A percentile compares a stretch with the other conserved stretches of the same genome.
These are phyloP conservation scores for Pisolithus albus DNA, from an alignment of 768 basidiomycete genomes.

Conservation along the genomic window DNA sequence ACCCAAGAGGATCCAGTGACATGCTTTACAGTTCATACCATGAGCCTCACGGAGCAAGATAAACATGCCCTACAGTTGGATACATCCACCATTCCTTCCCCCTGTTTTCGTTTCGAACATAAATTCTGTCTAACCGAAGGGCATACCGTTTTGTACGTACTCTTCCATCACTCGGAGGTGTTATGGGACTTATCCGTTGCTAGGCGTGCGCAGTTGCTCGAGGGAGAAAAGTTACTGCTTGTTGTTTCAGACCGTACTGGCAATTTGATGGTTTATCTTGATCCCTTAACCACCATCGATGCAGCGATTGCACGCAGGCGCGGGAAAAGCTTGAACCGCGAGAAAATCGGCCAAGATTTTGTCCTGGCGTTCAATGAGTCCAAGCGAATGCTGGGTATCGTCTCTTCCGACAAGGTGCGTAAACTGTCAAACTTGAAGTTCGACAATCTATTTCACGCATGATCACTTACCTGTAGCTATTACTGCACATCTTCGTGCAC, in stretches of 20 bases:
- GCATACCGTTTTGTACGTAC: background rate
- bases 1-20: slow-evolving; percentile 10
- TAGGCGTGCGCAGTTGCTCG: slow-evolving; percentile 34
- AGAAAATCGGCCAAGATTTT: slow-evolving; percentile 35
- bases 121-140: slow-evolving; percentile 16
- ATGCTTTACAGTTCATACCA: slow-evolving; percentile 18
- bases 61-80: slow-evolving; percentile 21
- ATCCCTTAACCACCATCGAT: slow-evolving; percentile 21
- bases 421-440: background rate
- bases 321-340: slow-evolving; percentile 28
- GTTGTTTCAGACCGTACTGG: slow-evolving; percentile 27
- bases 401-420: slow-evolving; percentile 32
- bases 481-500: slow-evolving; percentile 38
- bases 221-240: slow-evolving; percentile 34
- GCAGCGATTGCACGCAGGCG: slow-evolving; percentile 19
- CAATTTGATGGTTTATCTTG: slow-evolving; percentile 30
- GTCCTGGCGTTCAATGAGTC: slow-evolving; percentile 42
- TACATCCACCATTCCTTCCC: slow-evolving; percentile 14
- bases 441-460: background rate
- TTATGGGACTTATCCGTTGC: background rate
- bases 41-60: slow-evolving; percentile 25
- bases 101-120: slow-evolving; percentile 11
- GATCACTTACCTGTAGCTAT: slow-evolving; percentile 12
- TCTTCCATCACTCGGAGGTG: background rate
- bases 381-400: slow-evolving; percentile 38